Evolutionary conservation across 176 grass and related monocot genomes (phyloP), one percentile per base, ranked within the genome.

Genomic region (Oropetium thomaeum): DNA sequence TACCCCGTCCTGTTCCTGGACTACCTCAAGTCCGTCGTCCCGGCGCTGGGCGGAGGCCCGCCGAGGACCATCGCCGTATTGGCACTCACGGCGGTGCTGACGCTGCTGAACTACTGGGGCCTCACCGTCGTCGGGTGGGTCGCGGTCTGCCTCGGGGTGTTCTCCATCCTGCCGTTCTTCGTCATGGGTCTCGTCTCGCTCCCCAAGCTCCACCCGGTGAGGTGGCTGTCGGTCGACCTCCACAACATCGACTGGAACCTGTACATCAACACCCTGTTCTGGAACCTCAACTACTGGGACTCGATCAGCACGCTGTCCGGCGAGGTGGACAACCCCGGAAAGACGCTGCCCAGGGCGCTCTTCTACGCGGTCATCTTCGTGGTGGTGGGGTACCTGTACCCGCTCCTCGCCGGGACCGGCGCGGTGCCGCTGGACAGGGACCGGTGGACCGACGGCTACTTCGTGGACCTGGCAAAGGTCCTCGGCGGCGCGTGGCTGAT

Each of bases 201-300:
- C 15, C 87, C 87, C 19, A 87, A 85, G 77, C 78, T 90, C 26
- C 68, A 74, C 58, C 91, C 91, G 1, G 40, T 53, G 14, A 73
- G 87, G 61, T 93, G 91, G 91, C 33, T 79, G 4, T 47, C 11
- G 15, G 84, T 93, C 0, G 83, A 93, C 65, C 42, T 87, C 28
- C 77, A 65, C 26, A 55, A 53, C 29, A 87, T 93, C 7, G 84
- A 90, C 31, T 93, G 91, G 91, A 93, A 85, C 72, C 77, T 93
- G 42, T 93, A 87, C 68, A 75, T 93, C 31, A 90, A 93, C 45
- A 90, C 87, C 20, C 65, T 93, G 40, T 90, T 93, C 53, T 93
- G 91, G 87, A 93, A 90, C 73, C 88, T 93, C 17, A 93, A 93
- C 71, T 93, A 93, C 57, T 93, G 91, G 91, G 91, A 90, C 79